These are phyloP conservation scores for Plasmodium chabaudi DNA, from an alignment of 169 alveolate genomes.

Conservation along the genomic window DNA sequence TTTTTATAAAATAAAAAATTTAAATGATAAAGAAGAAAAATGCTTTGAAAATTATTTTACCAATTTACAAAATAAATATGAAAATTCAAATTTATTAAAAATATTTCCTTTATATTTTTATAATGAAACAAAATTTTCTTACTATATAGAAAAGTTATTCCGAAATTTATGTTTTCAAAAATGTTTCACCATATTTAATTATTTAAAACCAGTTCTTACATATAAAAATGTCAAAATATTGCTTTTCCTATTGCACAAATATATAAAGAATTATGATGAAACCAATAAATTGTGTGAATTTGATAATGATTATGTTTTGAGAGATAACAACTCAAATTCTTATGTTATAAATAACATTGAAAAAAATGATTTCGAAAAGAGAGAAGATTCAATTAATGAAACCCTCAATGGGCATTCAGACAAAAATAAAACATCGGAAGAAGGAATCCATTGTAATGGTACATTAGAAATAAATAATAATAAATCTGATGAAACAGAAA, in stretches of 20 bases:
- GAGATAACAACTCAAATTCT: not conserved
- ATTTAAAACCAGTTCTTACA: slow-evolving; percentile 33
- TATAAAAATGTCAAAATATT: slow-evolving; percentile 50
- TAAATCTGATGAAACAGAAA: not conserved
- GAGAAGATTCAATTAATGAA: not conserved
- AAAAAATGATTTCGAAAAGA: slow-evolving; percentile 6
- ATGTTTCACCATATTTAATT: slow-evolving; percentile 54
- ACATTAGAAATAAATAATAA: not conserved
- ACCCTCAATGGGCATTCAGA: not conserved
- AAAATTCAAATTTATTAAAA: slow-evolving; percentile 49
- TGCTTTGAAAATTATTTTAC: slow-evolving; percentile 54
- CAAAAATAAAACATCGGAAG: not conserved
- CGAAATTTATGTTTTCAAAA: slow-evolving; percentile 70
- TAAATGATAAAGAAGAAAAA: slow-evolving; percentile 52
- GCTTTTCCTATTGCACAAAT: slow-evolving; percentile 58
- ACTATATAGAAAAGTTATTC: slow-evolving; percentile 39
- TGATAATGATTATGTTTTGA: not conserved
- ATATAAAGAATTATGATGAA: slow-evolving; percentile 38
- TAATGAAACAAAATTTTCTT: slow-evolving; percentile 46
- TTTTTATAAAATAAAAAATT: slow-evolving; percentile 59
- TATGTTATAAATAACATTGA: not conserved
- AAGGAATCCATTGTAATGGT: not conserved
- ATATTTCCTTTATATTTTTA: slow-evolving; percentile 67
- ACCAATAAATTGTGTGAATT: slow-evolving; percentile 11
- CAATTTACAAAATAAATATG: slow-evolving; percentile 43